Conservation (phyloP, 345 rosid species). For the Carallia pectinifolia region DNA sequence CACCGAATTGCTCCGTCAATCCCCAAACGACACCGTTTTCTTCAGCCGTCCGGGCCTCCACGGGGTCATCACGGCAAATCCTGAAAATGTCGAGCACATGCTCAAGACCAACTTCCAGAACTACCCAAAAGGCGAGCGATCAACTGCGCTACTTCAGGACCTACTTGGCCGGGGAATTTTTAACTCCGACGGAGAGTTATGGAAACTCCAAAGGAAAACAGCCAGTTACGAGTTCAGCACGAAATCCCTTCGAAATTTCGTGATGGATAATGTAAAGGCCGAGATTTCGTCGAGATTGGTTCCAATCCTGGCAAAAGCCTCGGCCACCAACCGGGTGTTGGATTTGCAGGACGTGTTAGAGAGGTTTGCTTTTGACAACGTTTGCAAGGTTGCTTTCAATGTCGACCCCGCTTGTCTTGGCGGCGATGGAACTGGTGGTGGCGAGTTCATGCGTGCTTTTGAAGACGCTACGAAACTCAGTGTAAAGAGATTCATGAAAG, state of each 20-base stretch:
- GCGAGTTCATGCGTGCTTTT: conserved; percentile 27
- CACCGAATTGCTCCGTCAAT: conserved; percentile 21
- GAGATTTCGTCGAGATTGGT: conserved; percentile 32
- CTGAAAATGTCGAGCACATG: conserved; percentile 33
- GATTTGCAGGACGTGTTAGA: conserved; percentile 21
- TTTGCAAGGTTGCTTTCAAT: conserved; percentile 30
- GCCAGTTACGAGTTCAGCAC: conserved; percentile 46
- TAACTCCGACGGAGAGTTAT: conserved; percentile 40
- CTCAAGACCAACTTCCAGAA: conserved; percentile 43
- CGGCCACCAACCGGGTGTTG: conserved; percentile 12
- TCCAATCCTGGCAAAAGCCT: conserved; percentile 27
- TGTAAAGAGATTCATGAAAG: conserved; percentile 18
- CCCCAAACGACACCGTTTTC: conserved; percentile 29
- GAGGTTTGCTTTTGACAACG: conserved; percentile 27
- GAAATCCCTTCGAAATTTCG: conserved; percentile 36
- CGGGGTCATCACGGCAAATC: conserved; percentile 42
- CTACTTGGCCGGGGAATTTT: conserved; percentile 47
- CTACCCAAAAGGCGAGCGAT: conserved; percentile 40
- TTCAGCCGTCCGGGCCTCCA: conserved; percentile 29
- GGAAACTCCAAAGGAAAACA: conserved; percentile 43
- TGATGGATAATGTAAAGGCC: conserved; percentile 24
- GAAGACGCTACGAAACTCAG: conserved; percentile 24
- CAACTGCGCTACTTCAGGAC: conserved; percentile 28
- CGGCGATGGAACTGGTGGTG: conserved; percentile 6
- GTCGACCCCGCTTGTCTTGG: conserved; percentile 20